Conservation (phyloP, 73 alveolate species). For the Halteria grandinella region DNA sequence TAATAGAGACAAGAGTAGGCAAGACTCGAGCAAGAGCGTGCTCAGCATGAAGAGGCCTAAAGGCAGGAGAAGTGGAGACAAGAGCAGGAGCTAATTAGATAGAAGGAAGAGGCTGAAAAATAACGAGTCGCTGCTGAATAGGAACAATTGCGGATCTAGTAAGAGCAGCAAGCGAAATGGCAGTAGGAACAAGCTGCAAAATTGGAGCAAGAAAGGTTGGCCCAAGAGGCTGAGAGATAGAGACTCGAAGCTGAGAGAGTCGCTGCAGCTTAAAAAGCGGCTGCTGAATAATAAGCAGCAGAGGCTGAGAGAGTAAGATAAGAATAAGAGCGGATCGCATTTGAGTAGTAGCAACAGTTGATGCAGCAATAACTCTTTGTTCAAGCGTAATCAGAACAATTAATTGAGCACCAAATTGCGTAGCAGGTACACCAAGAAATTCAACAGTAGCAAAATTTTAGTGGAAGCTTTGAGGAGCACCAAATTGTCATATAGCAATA, state of each 20-base stretch:
- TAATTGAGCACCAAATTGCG: too few species aligned
- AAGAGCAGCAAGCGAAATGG: constrained; percentile 1
- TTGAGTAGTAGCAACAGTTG: constrained; percentile 1
- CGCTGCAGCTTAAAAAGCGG: not conserved
- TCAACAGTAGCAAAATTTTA: too few species aligned
- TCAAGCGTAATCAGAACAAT: too few species aligned
- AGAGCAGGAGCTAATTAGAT: not conserved
- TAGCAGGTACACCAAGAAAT: too few species aligned
- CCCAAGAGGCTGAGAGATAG: constrained; percentile 22
- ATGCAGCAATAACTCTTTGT: too few species aligned
- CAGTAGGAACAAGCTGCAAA: not conserved
- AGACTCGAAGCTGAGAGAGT: not conserved
- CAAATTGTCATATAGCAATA: too few species aligned
- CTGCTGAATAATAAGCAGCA: not conserved
- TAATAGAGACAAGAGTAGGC: not conserved
- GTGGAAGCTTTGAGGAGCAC: too few species aligned
- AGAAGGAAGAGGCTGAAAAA: not conserved
- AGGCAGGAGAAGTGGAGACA: not conserved
- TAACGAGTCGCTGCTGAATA: not conserved
- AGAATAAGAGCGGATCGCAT: not conserved
- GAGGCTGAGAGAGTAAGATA: not conserved
- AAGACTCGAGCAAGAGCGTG: not conserved
- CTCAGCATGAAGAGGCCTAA: not conserved
- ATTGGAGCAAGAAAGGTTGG: not conserved
- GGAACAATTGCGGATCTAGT: not conserved